Evolutionary conservation across 1,284 basidiomycete genomes (phyloP).

Genomic region (Marasmius fiardii): DNA sequence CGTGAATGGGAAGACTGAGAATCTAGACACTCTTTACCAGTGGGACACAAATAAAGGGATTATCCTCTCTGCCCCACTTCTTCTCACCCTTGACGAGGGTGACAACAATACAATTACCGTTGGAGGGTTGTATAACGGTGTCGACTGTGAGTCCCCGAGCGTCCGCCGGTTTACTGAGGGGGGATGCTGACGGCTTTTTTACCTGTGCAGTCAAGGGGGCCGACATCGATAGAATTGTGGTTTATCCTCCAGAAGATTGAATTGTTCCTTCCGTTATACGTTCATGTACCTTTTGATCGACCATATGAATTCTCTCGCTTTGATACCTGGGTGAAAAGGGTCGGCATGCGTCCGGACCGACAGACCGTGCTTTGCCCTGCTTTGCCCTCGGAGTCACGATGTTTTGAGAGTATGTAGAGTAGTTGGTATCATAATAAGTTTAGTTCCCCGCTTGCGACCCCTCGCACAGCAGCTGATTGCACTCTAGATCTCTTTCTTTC

Average conservation of each 20-base stretch:
- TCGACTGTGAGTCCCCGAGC: not conserved
- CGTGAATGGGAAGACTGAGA: not conserved
- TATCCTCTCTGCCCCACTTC: not conserved
- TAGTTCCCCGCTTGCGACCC: not conserved
- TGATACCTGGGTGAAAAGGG: not conserved
- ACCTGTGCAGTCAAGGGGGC: not conserved
- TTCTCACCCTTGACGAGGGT: constrained; percentile 1
- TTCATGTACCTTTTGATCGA: not conserved
- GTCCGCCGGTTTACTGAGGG: not conserved
- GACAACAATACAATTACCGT: constrained; percentile 2
- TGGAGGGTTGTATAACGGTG: constrained; percentile 3
- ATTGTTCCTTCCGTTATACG: not conserved
- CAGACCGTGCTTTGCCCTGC: not conserved
- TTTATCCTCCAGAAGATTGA: constrained; percentile 2
- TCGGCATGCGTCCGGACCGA: not conserved
- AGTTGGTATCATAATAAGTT: not conserved
- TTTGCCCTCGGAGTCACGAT: not conserved
- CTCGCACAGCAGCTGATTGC: not conserved
- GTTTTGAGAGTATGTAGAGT: not conserved
- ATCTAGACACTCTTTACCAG: not conserved
- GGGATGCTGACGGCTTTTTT: not conserved
- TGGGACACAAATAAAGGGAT: constrained; percentile 4
- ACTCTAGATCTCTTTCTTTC: not conserved
- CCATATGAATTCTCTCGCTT: not conserved
- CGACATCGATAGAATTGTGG: constrained; percentile 7